A percentile compares a stretch with the other conserved stretches of the same genome.
Evolutionary conservation across 495 filamentous ascomycete species (phyloP).

Genomic region (Xylaria sp.): DNA sequence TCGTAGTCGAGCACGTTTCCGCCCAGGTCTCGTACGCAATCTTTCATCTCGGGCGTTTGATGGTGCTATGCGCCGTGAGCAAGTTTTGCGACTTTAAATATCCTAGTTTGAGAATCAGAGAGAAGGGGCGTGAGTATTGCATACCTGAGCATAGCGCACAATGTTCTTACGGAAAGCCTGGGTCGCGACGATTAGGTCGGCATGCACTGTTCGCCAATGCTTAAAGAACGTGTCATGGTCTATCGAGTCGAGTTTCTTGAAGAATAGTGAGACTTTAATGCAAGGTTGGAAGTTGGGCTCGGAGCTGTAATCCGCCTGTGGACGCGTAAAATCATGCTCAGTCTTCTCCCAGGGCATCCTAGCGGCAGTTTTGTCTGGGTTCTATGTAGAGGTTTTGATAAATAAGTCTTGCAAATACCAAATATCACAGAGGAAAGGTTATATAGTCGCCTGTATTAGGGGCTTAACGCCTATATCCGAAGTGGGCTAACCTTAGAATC

Average conservation of each 20-base stretch:
- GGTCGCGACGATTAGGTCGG: neutral
- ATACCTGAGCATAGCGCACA: neutral
- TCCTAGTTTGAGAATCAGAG: neutral
- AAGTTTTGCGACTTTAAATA: neutral
- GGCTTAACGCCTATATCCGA: constrained; percentile 1
- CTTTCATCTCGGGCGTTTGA: constrained; percentile 6
- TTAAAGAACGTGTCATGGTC: neutral
- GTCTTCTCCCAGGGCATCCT: neutral
- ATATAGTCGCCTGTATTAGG: neutral
- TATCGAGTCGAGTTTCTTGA: neutral
- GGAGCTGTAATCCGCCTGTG: neutral
- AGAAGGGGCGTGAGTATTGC: neutral
- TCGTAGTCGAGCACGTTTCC: neutral
- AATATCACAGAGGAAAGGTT: neutral
- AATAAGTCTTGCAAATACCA: neutral
- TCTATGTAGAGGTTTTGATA: neutral
- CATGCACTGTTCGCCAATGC: constrained; percentile 1
- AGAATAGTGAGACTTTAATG: neutral
- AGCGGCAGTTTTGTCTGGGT: neutral
- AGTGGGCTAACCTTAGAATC: neutral
- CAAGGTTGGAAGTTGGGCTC: constrained; percentile 2
- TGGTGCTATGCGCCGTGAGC: neutral
- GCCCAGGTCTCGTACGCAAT: neutral
- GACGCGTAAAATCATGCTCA: neutral
- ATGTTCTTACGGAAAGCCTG: neutral